These are phyloP conservation scores for Ceratobasidium sp. DNA, from an alignment of 1,284 basidiomycete genomes.

Conservation along the genomic window DNA sequence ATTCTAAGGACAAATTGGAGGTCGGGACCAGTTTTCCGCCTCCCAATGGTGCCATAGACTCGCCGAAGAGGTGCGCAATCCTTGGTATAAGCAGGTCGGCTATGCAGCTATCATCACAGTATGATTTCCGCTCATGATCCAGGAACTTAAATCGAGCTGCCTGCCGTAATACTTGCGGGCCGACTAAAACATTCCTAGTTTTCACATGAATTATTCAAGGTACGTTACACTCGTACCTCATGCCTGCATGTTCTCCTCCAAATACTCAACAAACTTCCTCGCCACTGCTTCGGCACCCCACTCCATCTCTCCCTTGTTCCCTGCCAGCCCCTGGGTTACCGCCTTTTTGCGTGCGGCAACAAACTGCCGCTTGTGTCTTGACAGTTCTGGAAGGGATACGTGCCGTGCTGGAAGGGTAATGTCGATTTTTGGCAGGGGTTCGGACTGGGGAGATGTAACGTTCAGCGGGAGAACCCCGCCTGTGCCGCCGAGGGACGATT, in stretches of 20 bases:
- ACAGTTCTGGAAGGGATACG: constrained; percentile 85
- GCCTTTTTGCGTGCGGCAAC: constrained; percentile 88
- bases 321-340: constrained; percentile 85
- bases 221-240: constrained; percentile 12
- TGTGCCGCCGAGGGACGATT: constrained; percentile 61
- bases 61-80: neutral
- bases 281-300: constrained; percentile 83
- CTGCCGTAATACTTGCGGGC: too few species aligned
- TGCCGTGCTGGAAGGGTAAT: constrained; percentile 75
- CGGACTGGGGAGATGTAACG: constrained; percentile 51
- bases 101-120: neutral
- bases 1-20: neutral
- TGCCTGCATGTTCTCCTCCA: constrained; percentile 74
- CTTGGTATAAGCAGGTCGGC: neutral
- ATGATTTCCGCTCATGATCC: neutral
- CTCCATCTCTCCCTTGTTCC: constrained; percentile 75
- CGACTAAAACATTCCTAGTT: neutral
- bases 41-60: neutral
- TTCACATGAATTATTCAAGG: neutral
- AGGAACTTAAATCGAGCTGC: neutral
- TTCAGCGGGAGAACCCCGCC: constrained; percentile 71
- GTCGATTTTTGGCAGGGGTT: constrained; percentile 54
- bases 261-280: constrained; percentile 79
- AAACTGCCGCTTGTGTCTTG: constrained; percentile 89
- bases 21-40: neutral